A percentile compares a stretch with the other conserved stretches of the same genome.
Conservation (phyloP, 805 yeast species). For the Kluyveromyces lactis region DNA sequence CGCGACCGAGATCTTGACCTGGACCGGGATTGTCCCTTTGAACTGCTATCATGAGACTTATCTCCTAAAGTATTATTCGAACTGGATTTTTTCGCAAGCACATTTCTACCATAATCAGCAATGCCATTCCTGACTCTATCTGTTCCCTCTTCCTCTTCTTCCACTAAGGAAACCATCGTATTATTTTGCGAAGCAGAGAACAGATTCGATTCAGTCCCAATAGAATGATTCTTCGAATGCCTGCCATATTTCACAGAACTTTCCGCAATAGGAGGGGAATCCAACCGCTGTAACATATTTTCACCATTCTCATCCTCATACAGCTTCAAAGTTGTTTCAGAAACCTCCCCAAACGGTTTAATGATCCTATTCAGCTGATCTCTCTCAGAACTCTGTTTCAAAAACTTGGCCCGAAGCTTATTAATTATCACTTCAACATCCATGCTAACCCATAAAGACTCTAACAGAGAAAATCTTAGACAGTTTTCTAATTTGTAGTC, state of each 20-base stretch:
- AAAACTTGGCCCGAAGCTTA: slow-evolving; percentile 23
- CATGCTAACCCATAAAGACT: slow-evolving; percentile 18
- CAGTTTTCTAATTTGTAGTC: too few species aligned
- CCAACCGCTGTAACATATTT: slow-evolving; percentile 14
- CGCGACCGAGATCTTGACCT: neutral
- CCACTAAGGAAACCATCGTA: neutral
- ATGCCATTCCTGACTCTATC: too few species aligned
- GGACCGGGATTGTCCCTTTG: neutral
- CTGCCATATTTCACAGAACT: slow-evolving; percentile 5
- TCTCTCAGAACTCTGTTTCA: slow-evolving; percentile 21
- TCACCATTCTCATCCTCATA: slow-evolving; percentile 16
- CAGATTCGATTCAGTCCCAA: neutral
- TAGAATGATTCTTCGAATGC: neutral
- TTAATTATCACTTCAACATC: slow-evolving; percentile 22
- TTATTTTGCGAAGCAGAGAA: neutral
- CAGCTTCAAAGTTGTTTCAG: slow-evolving; percentile 10
- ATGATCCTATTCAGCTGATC: slow-evolving; percentile 26
- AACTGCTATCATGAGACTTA: too few species aligned
- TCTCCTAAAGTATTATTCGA: too few species aligned
- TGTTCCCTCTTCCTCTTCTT: neutral
- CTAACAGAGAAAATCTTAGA: too few species aligned
- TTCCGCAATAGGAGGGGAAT: slow-evolving; percentile 26
- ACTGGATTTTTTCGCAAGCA: too few species aligned
- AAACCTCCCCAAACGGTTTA: slow-evolving; percentile 17
- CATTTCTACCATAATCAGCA: too few species aligned